Evolutionary conservation across 306 rosid species (phyloP).

Genomic region (Leucaena leucocephala): DNA sequence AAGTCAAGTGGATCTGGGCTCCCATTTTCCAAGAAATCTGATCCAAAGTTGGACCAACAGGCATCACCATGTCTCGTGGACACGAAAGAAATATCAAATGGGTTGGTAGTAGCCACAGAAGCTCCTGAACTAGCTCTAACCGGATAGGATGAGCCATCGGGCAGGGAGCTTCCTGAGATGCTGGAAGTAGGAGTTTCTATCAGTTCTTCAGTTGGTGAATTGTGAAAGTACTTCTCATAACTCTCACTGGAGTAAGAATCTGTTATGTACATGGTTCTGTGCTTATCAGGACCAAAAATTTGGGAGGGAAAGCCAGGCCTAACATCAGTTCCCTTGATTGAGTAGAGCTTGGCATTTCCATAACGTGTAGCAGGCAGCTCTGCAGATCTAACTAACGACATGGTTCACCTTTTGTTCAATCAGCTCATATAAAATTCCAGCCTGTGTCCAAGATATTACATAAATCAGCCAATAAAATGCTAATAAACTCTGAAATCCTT

Average conservation of each 20-base stretch:
- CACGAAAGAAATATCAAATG: constrained; percentile 40
- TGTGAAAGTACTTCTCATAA: constrained; percentile 74
- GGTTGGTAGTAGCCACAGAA: constrained; percentile 40
- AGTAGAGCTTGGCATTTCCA: constrained; percentile 67
- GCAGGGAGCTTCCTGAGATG: constrained; percentile 57
- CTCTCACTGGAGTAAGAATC: constrained; percentile 71
- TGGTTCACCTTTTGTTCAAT: constrained; percentile 40
- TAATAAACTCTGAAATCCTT: constrained; percentile 20
- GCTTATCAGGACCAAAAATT: constrained; percentile 52
- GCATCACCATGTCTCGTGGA: constrained; percentile 46
- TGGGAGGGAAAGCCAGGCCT: constrained; percentile 58
- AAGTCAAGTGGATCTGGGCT: constrained; percentile 52
- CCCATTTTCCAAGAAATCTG: constrained; percentile 62
- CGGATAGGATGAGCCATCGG: constrained; percentile 44
- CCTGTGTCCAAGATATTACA: constrained; percentile 32
- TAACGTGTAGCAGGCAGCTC: constrained; percentile 58
- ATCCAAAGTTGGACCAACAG: constrained; percentile 47
- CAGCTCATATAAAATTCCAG: constrained; percentile 38
- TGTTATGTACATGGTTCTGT: constrained; percentile 46
- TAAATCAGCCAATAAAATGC: constrained; percentile 29
- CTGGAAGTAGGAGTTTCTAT: constrained; percentile 57
- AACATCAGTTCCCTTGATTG: constrained; percentile 62
- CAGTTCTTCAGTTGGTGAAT: constrained; percentile 69
- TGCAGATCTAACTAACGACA: constrained; percentile 75
- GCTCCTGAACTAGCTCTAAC: constrained; percentile 46